A percentile compares a stretch with the other conserved stretches of the same genome.
These are phyloP conservation scores for Berberis vulgaris DNA, from an alignment of 164 flowering plant genomes.

Conservation along the genomic window DNA sequence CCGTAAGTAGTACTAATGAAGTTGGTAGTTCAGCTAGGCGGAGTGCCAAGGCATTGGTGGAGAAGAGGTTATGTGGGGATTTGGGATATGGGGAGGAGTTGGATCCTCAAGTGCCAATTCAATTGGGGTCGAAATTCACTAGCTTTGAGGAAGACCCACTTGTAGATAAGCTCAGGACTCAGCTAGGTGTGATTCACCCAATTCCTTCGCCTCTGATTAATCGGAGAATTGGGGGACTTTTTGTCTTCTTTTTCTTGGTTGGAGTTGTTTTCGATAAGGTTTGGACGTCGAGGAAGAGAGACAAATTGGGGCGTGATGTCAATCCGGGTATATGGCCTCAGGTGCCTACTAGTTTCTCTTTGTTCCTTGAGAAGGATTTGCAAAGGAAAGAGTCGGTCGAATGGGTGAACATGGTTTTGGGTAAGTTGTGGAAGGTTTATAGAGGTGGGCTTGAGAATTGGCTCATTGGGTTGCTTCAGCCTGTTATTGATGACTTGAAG, in stretches of 20 bases:
- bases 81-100: constrained; percentile 29
- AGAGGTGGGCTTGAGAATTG: constrained; percentile 82
- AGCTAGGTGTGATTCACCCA: constrained; percentile 86
- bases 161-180: constrained; percentile 85
- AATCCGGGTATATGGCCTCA: constrained; percentile 59
- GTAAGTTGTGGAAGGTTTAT: constrained; percentile 94
- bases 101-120: constrained; percentile 20
- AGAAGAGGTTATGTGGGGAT: constrained; percentile 36
- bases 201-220: constrained; percentile 80
- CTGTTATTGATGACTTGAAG: constrained; percentile 78
- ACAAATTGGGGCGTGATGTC: constrained; percentile 18
- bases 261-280: constrained; percentile 88
- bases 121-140: constrained; percentile 42
- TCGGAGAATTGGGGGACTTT: constrained; percentile 49
- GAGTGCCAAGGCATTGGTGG: constrained; percentile 29
- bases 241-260: constrained; percentile 85
- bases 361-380: constrained; percentile 80
- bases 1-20: constrained; percentile 1
- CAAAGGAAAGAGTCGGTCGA: constrained; percentile 95
- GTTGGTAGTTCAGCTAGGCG: constrained; percentile 12
- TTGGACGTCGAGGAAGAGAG: constrained; percentile 68
- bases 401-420: constrained; percentile 99
- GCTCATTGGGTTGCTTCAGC: constrained; percentile 88
- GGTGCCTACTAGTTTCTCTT: constrained; percentile 70
- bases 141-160: constrained; percentile 69